These are phyloP conservation scores for Halenospora varia DNA, from an alignment of 495 filamentous ascomycete species.

Conservation along the genomic window DNA sequence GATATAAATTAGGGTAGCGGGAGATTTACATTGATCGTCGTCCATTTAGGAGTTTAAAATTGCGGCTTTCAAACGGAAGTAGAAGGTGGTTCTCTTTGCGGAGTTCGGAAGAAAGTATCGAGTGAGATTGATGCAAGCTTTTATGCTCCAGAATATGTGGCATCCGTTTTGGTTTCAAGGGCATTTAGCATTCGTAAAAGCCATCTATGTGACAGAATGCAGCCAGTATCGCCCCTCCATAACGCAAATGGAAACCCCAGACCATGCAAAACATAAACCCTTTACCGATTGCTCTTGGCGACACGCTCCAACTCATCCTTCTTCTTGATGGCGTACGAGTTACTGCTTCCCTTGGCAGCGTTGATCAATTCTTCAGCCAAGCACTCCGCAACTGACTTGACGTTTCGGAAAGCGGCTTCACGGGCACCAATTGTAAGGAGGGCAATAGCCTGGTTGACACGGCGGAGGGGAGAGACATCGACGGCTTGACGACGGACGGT, in stretches of 20 bases:
- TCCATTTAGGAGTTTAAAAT: too few species aligned
- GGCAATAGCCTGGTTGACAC: slow-evolving; percentile 99
- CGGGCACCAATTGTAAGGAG: slow-evolving; percentile 96
- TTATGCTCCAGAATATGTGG: too few species aligned
- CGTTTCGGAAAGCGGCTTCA: slow-evolving; percentile 96
- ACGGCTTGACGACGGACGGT: slow-evolving; percentile 99
- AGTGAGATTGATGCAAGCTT: neutral
- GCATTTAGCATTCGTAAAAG: slow-evolving; percentile 20
- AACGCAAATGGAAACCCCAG: slow-evolving; percentile 27
- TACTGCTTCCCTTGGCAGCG: slow-evolving; percentile 98
- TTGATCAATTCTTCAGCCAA: slow-evolving; percentile 99
- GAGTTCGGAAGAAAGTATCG: neutral
- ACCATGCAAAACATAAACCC: slow-evolving; percentile 26
- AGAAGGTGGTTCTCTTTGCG: too few species aligned
- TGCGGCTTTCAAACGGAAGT: too few species aligned
- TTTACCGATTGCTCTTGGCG: slow-evolving; percentile 99
- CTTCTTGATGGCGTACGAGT: slow-evolving; percentile 99
- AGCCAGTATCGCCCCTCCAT: slow-evolving; percentile 17
- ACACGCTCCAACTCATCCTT: slow-evolving; percentile 99
- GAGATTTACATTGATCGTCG: too few species aligned
- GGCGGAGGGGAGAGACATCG: slow-evolving; percentile 98
- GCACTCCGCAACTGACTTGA: slow-evolving; percentile 98
- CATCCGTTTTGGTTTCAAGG: too few species aligned
- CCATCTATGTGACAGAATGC: slow-evolving; percentile 29
- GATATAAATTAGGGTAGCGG: too few species aligned